Percentiles rank a stretch among this genome's conserved stretches.
Conservation (phyloP, 2,329 filamentous ascomycete species). For the Furcasterigmium furcatum region DNA sequence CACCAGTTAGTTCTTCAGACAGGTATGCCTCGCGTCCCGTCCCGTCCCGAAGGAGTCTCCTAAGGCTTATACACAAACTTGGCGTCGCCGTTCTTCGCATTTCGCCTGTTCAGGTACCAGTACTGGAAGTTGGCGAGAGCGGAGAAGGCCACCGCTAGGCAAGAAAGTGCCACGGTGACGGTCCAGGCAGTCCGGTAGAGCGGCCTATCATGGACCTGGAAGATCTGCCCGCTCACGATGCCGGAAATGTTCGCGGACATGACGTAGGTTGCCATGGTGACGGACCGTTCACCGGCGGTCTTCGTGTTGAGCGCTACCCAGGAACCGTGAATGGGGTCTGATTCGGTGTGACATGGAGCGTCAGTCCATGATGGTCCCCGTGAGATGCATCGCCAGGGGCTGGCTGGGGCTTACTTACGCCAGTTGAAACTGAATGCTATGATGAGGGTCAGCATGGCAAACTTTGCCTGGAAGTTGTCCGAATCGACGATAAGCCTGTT, state of each 20-base stretch:
- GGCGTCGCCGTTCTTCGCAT: neutral
- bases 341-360: too few species aligned
- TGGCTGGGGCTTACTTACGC: too few species aligned
- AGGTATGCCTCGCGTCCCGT: too few species aligned
- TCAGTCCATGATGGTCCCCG: too few species aligned
- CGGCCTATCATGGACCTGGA: conserved; percentile 19
- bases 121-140: conserved; percentile 1
- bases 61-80: neutral
- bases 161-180: conserved; percentile 14
- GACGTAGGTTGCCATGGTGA: conserved; percentile 24
- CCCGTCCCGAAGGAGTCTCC: too few species aligned
- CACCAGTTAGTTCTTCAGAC: too few species aligned
- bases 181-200: conserved; percentile 20
- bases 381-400: too few species aligned
- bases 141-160: neutral
- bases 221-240: conserved; percentile 21
- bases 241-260: conserved; percentile 23
- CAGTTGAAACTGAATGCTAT: conserved; percentile 21
- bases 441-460: conserved; percentile 21
- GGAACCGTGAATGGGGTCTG: conserved; percentile 18
- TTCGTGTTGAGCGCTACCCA: conserved; percentile 22
- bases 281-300: conserved; percentile 20
- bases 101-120: conserved; percentile 1
- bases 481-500: too few species aligned
- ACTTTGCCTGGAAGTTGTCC: conserved; percentile 2